These are phyloP conservation scores for Angomonas ambiguus DNA, from an alignment of 208 protist species.

Conservation along the genomic window DNA sequence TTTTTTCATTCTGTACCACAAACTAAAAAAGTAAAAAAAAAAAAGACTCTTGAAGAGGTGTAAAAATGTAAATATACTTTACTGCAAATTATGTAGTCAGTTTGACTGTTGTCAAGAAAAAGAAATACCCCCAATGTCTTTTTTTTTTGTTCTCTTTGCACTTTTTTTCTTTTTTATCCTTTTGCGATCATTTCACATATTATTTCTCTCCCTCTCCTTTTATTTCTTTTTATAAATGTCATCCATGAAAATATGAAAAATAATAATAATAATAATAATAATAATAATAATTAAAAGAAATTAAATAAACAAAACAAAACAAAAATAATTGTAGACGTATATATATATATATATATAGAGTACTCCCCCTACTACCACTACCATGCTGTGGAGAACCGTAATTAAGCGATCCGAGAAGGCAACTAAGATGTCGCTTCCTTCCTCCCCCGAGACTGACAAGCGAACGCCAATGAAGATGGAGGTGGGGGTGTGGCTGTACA, in stretches of 20 bases:
- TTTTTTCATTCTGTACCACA: too few species aligned
- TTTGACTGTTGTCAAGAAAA: background rate
- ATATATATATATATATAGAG: conserved; percentile 5
- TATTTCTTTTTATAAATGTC: conserved; percentile 3
- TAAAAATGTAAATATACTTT: too few species aligned
- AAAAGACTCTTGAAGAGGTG: too few species aligned
- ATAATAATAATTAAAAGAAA: too few species aligned
- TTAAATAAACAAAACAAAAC: too few species aligned
- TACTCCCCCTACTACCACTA: too few species aligned
- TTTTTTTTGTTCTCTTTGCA: conserved; percentile 6
- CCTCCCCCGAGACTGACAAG: conserved; percentile 48
- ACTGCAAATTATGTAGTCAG: too few species aligned
- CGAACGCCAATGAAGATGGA: conserved; percentile 55
- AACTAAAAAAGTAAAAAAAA: too few species aligned
- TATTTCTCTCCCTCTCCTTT: conserved; percentile 6
- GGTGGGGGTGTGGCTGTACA: conserved; percentile 80
- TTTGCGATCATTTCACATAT: too few species aligned
- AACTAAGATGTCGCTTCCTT: conserved; percentile 27
- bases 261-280: too few species aligned
- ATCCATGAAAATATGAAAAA: conserved; percentile 12
- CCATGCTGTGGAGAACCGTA: conserved; percentile 20
- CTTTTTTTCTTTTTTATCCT: background rate
- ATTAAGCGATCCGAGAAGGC: conserved; percentile 7
- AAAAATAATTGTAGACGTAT: background rate
- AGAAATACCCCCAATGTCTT: background rate